Evolutionary conservation across 192 early-diverging fungal species (phyloP).

Genomic region (Coemansia sp.): DNA sequence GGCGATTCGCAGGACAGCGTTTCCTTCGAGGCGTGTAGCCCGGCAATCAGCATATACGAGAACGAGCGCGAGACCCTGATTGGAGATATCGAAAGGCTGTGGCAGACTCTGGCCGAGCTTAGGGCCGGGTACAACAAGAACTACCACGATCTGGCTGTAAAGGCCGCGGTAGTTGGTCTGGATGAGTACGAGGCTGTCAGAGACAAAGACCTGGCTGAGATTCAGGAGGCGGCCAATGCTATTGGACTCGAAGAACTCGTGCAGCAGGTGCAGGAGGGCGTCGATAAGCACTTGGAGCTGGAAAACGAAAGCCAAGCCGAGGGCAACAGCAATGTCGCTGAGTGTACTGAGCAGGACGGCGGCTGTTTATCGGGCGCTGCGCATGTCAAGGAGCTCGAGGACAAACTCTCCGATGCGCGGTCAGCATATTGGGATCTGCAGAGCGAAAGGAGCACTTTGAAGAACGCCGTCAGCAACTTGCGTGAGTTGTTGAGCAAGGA

Average conservation of each 20-base stretch:
- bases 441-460: conserved; percentile 20
- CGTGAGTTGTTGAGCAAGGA: conserved; percentile 63
- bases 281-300: not conserved
- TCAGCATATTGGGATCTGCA: conserved; percentile 23
- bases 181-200: conserved; percentile 32
- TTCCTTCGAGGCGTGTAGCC: conserved; percentile 20
- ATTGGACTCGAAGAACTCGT: conserved; percentile 20
- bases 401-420: conserved; percentile 25
- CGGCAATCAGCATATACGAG: conserved; percentile 32
- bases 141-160: conserved; percentile 61
- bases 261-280: conserved; percentile 23
- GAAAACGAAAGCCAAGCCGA: not conserved
- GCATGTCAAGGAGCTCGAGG: not conserved
- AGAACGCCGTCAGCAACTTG: conserved; percentile 49
- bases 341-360: not conserved
- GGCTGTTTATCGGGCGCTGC: not conserved
- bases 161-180: conserved; percentile 54
- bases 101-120: conserved; percentile 32
- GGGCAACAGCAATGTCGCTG: not conserved
- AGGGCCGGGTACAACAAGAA: conserved; percentile 56
- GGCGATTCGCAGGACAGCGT: conserved; percentile 32
- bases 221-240: conserved; percentile 12
- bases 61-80: conserved; percentile 22
- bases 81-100: conserved; percentile 24
- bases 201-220: conserved; percentile 16